Evolutionary conservation across 257 asterid species (phyloP), one percentile per base, ranked within the genome.

Genomic region (Solanum ahanhuiri): DNA sequence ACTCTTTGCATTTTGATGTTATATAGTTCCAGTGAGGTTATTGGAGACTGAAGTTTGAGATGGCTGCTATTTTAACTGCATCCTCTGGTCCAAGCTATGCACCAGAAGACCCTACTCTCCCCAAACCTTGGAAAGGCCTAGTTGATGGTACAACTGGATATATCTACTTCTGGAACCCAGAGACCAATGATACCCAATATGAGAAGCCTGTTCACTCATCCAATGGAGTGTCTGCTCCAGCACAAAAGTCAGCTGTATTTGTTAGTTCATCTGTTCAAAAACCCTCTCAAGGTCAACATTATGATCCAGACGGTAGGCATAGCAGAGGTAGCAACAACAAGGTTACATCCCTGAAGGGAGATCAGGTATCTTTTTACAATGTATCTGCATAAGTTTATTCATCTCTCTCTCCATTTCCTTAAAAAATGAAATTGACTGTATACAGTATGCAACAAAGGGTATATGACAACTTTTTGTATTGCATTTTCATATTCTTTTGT

Each of bases 91-190:
- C 94, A 69, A 91, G 93, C 6, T 97, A 94, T 89, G 99, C 99
- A 18, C 99, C 99, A 18, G 99, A 97, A 89, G 99, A 97, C 88
- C 95, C 98, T 51, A 89, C 94, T 85, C 98, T 97, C 84, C 99
- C 98, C 28, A 97, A 92, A 87, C 99, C 99, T 30, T 97, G 99
- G 99, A 93, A 86, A 91, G 98, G 98, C 51, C 90, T 97, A 43
- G 95, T 97, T 84, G 99, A 97, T 89, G 94, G 91, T 41, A 94
- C 89, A 84, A 97, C 99, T 85, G 98, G 98, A 60, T 95, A 92
- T 90, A 88, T 97, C 18, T 97, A 97, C 92, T 97, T 67, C 93
- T 95, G 99, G 99, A 97, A 97, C 86, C 99, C 98, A 28, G 99
- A 94, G 90, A 97, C 98, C 86, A 96, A 97, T 86, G 91, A 85